Evolutionary conservation across 2,329 filamentous ascomycete species (phyloP).

Genomic region (Ophiostoma quercus): DNA sequence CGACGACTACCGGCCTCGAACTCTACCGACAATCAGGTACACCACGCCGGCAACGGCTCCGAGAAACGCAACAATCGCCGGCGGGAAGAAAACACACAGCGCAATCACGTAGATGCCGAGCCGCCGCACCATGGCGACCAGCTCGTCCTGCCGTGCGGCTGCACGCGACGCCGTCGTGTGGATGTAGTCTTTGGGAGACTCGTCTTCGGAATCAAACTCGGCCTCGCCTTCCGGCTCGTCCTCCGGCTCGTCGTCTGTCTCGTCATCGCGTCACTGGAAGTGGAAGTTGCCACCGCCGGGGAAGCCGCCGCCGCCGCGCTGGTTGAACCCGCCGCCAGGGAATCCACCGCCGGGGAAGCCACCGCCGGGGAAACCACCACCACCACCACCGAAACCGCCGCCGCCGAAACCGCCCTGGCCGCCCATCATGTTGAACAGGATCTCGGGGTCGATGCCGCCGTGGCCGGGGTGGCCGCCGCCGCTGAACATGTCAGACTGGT

Average conservation of each 20-base stretch:
- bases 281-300: conserved; percentile 36
- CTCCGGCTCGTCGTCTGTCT: conserved; percentile 30
- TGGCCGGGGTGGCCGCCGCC: conserved; percentile 60
- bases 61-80: conserved; percentile 38
- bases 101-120: conserved; percentile 41
- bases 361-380: conserved; percentile 41
- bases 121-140: conserved; percentile 41
- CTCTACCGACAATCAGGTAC: conserved; percentile 33
- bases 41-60: conserved; percentile 36
- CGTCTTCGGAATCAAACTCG: background rate
- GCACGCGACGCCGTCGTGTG: conserved; percentile 2
- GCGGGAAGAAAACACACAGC: conserved; percentile 45
- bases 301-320: conserved; percentile 32
- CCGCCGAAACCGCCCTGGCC: conserved; percentile 49
- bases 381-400: conserved; percentile 43
- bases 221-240: conserved; percentile 28
- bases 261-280: conserved; percentile 45
- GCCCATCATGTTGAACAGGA: conserved; percentile 81
- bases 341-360: conserved; percentile 44
- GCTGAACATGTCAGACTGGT: conserved; percentile 80
- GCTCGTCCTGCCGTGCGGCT: conserved; percentile 35
- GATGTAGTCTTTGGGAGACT: background rate
- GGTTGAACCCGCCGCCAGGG: conserved; percentile 42
- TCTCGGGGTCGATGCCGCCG: conserved; percentile 67
- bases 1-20: background rate